phyloP scores from a whole-genome alignment of 2,329 filamentous ascomycete species.

The Aureobasidium sp. region DNA sequence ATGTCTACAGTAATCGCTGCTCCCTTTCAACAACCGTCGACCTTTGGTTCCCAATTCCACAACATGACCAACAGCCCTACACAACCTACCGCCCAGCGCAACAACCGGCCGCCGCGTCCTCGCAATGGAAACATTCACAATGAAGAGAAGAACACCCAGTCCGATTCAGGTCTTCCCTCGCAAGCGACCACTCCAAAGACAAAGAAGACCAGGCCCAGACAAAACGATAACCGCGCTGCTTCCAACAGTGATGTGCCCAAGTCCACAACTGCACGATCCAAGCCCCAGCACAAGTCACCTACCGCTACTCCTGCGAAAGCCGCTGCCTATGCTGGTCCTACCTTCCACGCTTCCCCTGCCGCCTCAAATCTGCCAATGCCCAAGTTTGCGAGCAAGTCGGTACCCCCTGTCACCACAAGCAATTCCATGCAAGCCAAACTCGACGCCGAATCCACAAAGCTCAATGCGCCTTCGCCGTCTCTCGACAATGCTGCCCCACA shows the following conservation, averaged over 20 bases:
- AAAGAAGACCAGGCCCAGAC: slow-evolving; percentile 14
- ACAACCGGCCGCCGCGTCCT: slow-evolving; percentile 2
- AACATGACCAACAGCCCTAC: slow-evolving; percentile 10
- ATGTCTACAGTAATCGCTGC: slow-evolving; percentile 14
- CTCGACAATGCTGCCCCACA: background rate
- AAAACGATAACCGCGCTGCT: slow-evolving; percentile 12
- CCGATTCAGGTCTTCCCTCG: slow-evolving; percentile 16
- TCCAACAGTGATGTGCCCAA: slow-evolving; percentile 14
- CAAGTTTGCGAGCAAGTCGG: slow-evolving; percentile 72
- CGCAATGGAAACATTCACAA: slow-evolving; percentile 9
- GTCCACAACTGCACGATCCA: slow-evolving; percentile 4
- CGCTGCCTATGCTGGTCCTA: slow-evolving; percentile 76
- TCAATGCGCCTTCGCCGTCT: slow-evolving; percentile 10
- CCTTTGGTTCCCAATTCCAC: slow-evolving; percentile 1
- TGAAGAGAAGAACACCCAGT: slow-evolving; percentile 11
- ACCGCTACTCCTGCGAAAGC: slow-evolving; percentile 35
- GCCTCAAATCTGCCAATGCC: slow-evolving; percentile 85
- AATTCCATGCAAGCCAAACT: slow-evolving; percentile 36
- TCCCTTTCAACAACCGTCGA: slow-evolving; percentile 5
- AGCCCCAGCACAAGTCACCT: slow-evolving; percentile 19
- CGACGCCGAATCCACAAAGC: slow-evolving; percentile 30
- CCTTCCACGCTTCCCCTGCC: slow-evolving; percentile 90
- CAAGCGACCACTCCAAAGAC: slow-evolving; percentile 14
- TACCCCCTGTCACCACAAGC: slow-evolving; percentile 53
- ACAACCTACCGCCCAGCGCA: slow-evolving; percentile 12